Percentiles rank a stretch among this genome's conserved stretches.
phyloP scores from a whole-genome alignment of 2,329 filamentous ascomycete genomes.

The Diaporthe ampelina region DNA sequence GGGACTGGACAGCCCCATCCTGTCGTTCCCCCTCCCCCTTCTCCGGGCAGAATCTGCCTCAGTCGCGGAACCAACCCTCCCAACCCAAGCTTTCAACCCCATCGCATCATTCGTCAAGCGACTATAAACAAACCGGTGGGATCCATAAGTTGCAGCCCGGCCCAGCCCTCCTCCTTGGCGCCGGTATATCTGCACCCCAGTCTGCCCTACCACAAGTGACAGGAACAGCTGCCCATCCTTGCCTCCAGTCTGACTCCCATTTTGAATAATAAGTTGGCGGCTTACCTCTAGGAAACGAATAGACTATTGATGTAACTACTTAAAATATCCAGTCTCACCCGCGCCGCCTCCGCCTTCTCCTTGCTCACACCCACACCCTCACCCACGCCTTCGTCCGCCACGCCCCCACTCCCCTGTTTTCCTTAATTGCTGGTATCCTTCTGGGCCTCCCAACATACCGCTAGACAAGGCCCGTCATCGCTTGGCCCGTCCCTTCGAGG shows the following conservation, averaged over 20 bases:
- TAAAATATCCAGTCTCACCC: constrained; percentile 34
- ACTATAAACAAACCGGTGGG: constrained; percentile 33
- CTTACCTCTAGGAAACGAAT: constrained; percentile 13
- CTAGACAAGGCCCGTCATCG: background rate
- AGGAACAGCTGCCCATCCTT: constrained; percentile 22
- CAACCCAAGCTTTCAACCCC: constrained; percentile 16
- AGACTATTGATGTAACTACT: constrained; percentile 17
- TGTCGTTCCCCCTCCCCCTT: background rate
- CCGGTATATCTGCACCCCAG: constrained; percentile 35
- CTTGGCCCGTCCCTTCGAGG: background rate
- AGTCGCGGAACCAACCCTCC: constrained; percentile 1
- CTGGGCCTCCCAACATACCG: background rate
- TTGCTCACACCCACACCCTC: constrained; percentile 24
- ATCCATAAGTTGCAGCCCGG: constrained; percentile 24
- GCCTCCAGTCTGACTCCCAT: constrained; percentile 20
- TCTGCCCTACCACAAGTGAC: constrained; percentile 26
- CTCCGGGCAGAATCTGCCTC: constrained; percentile 19
- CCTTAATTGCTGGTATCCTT: background rate
- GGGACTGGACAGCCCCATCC: constrained; percentile 27
- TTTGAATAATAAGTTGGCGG: background rate
- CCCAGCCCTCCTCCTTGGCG: constrained; percentile 28
- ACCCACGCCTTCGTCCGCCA: background rate
- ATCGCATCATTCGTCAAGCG: constrained; percentile 18
- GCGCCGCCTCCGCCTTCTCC: constrained; percentile 32
- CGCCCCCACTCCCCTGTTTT: background rate